Percentiles rank a stretch among this genome's conserved stretches.
phyloP scores from a whole-genome alignment of 352 stramenopile genomes.

The Phytophthora pseudosyringae region DNA sequence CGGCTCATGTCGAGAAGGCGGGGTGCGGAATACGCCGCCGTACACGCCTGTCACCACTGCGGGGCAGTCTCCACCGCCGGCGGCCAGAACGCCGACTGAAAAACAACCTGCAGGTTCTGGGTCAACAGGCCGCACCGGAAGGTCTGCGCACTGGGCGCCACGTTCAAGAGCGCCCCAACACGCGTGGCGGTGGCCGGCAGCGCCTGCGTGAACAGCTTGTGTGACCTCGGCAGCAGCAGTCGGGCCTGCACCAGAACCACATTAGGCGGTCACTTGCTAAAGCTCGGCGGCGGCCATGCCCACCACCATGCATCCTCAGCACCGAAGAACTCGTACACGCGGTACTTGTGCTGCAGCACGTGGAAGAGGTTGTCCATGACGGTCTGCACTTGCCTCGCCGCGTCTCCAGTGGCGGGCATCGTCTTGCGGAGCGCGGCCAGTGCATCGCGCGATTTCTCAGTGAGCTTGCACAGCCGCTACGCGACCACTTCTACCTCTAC shows the following conservation, averaged over 20 bases:
- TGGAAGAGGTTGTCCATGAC: slow-evolving; percentile 82
- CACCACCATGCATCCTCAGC: slow-evolving; percentile 71
- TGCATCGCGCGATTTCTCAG: slow-evolving; percentile 55
- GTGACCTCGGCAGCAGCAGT: slow-evolving; percentile 75
- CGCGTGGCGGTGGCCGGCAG: slow-evolving; percentile 61
- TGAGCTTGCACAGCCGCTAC: slow-evolving; percentile 61
- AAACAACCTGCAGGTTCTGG: slow-evolving; percentile 79
- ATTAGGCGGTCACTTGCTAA: slow-evolving; percentile 72
- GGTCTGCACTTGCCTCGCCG: slow-evolving; percentile 71
- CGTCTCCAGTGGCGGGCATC: slow-evolving; percentile 23
- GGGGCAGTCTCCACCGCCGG: slow-evolving; percentile 23
- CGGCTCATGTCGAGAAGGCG: slow-evolving; percentile 78
- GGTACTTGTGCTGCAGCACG: slow-evolving; percentile 79
- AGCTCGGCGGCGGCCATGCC: slow-evolving; percentile 63
- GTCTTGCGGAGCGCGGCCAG: slow-evolving; percentile 37
- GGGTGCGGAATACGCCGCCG: slow-evolving; percentile 68
- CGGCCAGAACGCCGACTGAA: slow-evolving; percentile 62
- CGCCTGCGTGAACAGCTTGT: slow-evolving; percentile 70
- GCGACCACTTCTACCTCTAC: slow-evolving; percentile 79
- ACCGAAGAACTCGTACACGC: slow-evolving; percentile 85
- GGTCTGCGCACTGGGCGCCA: slow-evolving; percentile 58
- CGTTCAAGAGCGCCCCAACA: slow-evolving; percentile 79
- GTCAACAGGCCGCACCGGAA: slow-evolving; percentile 73
- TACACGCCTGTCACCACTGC: slow-evolving; percentile 75
- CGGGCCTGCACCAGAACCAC: slow-evolving; percentile 83